These are phyloP conservation scores for Elsinoe batatas DNA, from an alignment of 2,329 filamentous ascomycete species.

Conservation along the genomic window DNA sequence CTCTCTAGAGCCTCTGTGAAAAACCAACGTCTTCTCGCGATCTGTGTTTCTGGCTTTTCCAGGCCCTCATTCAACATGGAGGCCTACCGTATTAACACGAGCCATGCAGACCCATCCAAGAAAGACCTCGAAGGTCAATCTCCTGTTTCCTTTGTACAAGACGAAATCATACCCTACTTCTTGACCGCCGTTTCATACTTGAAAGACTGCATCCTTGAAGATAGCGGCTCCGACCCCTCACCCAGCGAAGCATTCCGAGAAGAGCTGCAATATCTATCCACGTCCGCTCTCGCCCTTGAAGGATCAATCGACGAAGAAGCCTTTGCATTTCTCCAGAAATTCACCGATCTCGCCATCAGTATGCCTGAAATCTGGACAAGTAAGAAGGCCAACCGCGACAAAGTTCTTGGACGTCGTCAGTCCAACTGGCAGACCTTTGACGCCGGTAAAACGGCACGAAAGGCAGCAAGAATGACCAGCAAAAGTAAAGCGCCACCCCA, in stretches of 20 bases:
- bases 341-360: neutral
- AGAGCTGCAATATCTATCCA: slow-evolving; percentile 21
- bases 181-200: slow-evolving; percentile 34
- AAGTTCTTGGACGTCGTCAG: no score
- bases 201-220: slow-evolving; percentile 70
- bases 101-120: neutral
- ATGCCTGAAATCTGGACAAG: no score
- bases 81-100: neutral
- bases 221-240: slow-evolving; percentile 56
- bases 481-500: no score
- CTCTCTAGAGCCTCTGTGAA: neutral
- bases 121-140: neutral
- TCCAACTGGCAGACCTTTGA: no score
- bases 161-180: neutral
- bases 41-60: neutral
- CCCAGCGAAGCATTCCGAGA: slow-evolving; percentile 45
- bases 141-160: neutral
- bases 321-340: neutral
- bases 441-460: no score
- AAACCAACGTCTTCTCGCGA: neutral
- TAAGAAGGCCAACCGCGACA: no score
- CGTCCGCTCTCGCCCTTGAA: slow-evolving; percentile 5
- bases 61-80: neutral
- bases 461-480: no score
- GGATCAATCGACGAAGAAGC: neutral